Percentiles rank a stretch among this genome's conserved stretches.
phyloP scores from a whole-genome alignment of 2,329 filamentous ascomycete species.

The Knufia petricola region DNA sequence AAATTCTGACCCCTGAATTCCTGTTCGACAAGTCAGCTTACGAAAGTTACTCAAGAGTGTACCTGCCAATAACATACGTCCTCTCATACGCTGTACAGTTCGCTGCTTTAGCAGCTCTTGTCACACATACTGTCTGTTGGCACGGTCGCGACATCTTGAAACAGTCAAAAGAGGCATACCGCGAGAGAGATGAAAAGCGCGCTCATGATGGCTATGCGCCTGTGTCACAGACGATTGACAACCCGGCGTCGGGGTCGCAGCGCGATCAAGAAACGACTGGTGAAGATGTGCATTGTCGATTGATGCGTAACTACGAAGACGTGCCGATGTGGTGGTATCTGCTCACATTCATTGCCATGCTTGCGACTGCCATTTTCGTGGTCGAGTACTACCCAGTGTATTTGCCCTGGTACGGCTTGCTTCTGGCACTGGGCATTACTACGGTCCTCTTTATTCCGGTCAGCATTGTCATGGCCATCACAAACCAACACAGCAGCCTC shows the following conservation, averaged over 20 bases:
- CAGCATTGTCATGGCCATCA: constrained; percentile 87
- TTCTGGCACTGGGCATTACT: constrained; percentile 69
- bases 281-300: constrained; percentile 73
- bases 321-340: constrained; percentile 76
- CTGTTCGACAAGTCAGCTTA: constrained; percentile 70
- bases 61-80: constrained; percentile 77
- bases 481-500: constrained; percentile 78
- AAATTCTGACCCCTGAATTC: constrained; percentile 67
- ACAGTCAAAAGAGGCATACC: constrained; percentile 62
- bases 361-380: constrained; percentile 68
- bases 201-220: constrained; percentile 45
- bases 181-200: constrained; percentile 48
- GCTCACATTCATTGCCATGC: constrained; percentile 64
- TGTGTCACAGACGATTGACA: constrained; percentile 29
- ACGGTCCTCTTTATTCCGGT: constrained; percentile 79
- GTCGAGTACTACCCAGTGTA: constrained; percentile 78
- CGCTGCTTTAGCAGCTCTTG: constrained; percentile 65
- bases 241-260: constrained; percentile 7
- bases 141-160: constrained; percentile 73
- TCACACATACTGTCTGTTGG: constrained; percentile 77
- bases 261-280: constrained; percentile 27
- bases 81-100: constrained; percentile 81
- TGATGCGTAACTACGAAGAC: constrained; percentile 76
- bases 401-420: constrained; percentile 75
- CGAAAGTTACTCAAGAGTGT: constrained; percentile 70